A percentile compares a stretch with the other conserved stretches of the same genome.
Conservation (phyloP, 768 basidiomycete genomes). For the Agrocybe pediades region DNA sequence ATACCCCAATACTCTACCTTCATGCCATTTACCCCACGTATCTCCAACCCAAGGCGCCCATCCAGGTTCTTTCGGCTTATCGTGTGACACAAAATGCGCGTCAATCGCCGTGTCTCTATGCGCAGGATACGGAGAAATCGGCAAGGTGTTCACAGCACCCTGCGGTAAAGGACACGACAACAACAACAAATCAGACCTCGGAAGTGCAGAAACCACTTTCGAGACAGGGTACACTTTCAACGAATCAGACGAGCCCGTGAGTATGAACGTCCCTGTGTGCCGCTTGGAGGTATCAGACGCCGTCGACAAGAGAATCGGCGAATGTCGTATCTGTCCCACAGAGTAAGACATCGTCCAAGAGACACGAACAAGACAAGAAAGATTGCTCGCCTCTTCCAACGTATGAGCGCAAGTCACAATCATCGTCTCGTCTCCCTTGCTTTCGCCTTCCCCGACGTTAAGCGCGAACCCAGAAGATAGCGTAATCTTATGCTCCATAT, state of each 20-base stretch:
- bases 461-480: conserved; percentile 62
- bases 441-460: conserved; percentile 22
- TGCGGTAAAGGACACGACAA: conserved; percentile 32
- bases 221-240: conserved; percentile 40
- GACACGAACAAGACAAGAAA: background rate
- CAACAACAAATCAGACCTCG: conserved; percentile 57
- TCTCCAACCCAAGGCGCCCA: conserved; percentile 57
- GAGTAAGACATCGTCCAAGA: background rate
- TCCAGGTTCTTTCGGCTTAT: conserved; percentile 35
- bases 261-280: conserved; percentile 44
- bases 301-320: conserved; percentile 24
- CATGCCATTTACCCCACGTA: conserved; percentile 55
- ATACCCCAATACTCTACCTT: conserved; percentile 56
- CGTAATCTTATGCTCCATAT: conserved; percentile 42
- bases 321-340: conserved; percentile 27
- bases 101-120: conserved; percentile 44
- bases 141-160: conserved; percentile 42
- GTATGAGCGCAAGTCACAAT: conserved; percentile 66
- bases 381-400: conserved; percentile 51
- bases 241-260: conserved; percentile 36
- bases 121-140: conserved; percentile 65
- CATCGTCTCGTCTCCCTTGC: conserved; percentile 27
- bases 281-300: conserved; percentile 9
- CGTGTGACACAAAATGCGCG: conserved; percentile 55
- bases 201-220: conserved; percentile 55